Evolutionary conservation across 345 rosid species (phyloP), one percentile per base, ranked within the genome.

Genomic region (Erodium maritimum): DNA sequence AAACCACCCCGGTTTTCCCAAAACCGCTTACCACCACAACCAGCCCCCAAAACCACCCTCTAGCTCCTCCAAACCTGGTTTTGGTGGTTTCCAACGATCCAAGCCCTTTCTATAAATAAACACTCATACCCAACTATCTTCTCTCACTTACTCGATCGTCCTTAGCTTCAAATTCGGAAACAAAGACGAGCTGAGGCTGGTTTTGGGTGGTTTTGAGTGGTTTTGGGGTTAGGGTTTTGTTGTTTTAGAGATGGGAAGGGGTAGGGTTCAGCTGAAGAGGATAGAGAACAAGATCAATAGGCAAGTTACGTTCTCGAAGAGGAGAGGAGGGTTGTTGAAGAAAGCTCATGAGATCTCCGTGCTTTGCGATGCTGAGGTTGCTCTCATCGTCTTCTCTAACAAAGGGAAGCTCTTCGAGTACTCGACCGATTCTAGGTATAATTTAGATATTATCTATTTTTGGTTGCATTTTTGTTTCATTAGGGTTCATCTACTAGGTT

Each of bases 341-440:
- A 85, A 85, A 71, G 91, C 91, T 70, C 84, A 85, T 70, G 91
- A 85, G 82, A 80, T 85, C 84, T 85, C 91, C 22, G 82, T 85
- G 55, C 66, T 84, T 5, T 84, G 91, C 54, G 91, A 84, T 65
- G 91, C 85, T 71, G 91, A 84, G 72, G 91, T 85, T 55, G 88
- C 84, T 33, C 65, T 85, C 63, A 80, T 85, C 63, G 81, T 85
- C 71, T 85, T 85, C 82, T 85, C 88, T 50, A 79, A 85, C 71
- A 85, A 77, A 72, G 91, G 91, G 56, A 85, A 82, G 69, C 81
- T 85, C 77, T 85, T 77, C 45, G 91, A 85, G 57, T 85, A 82
- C 78, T 77, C 88, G 52, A 73, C 81, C 58, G 86, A 80, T 69
- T 73, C 82, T 24, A 62, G 88, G 91, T 85, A 78, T 51, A 10